These are phyloP conservation scores for Malus orientalis DNA, from an alignment of 306 rosid genomes.

Conservation along the genomic window DNA sequence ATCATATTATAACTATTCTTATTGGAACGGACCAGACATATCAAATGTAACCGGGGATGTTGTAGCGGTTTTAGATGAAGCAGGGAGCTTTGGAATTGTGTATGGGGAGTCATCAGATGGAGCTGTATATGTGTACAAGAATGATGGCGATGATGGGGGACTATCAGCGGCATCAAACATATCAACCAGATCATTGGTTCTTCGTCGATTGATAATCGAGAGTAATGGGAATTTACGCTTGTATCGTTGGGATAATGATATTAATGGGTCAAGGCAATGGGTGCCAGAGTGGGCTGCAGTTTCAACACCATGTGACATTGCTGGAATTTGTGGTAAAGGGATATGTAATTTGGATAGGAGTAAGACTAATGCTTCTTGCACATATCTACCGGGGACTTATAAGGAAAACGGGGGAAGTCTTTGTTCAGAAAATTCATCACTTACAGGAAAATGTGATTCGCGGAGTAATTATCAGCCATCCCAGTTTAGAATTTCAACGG, in stretches of 20 bases:
- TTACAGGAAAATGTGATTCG: conserved; percentile 50
- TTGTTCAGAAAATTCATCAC: conserved; percentile 67
- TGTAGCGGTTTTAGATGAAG: conserved; percentile 62
- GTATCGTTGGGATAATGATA: conserved; percentile 75
- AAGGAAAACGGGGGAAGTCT: conserved; percentile 38
- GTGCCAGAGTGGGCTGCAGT: conserved; percentile 93
- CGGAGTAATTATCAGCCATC: conserved; percentile 30
- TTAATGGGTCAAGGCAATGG: conserved; percentile 87
- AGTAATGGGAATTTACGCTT: conserved; percentile 66
- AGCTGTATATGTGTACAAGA: conserved; percentile 77
- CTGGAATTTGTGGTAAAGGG: conserved; percentile 90
- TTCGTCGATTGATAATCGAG: conserved; percentile 62
- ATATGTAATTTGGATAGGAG: conserved; percentile 61
- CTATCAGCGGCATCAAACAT: conserved; percentile 31
- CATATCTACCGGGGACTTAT: conserved; percentile 75
- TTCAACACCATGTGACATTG: conserved; percentile 80
- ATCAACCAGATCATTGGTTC: conserved; percentile 26
- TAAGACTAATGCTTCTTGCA: conserved; percentile 67
- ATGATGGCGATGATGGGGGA: conserved; percentile 61
- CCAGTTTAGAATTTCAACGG: conserved; percentile 39
- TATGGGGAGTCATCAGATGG: conserved; percentile 79
- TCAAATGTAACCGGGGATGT: conserved; percentile 87
- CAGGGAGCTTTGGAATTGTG: conserved; percentile 86
- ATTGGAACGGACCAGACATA: conserved; percentile 80
- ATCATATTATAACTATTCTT: conserved; percentile 62